Evolutionary conservation across 371 early-diverging fungal species (phyloP), one percentile per base, ranked within the genome.

Genomic region (Conidiobolus incongruus): DNA sequence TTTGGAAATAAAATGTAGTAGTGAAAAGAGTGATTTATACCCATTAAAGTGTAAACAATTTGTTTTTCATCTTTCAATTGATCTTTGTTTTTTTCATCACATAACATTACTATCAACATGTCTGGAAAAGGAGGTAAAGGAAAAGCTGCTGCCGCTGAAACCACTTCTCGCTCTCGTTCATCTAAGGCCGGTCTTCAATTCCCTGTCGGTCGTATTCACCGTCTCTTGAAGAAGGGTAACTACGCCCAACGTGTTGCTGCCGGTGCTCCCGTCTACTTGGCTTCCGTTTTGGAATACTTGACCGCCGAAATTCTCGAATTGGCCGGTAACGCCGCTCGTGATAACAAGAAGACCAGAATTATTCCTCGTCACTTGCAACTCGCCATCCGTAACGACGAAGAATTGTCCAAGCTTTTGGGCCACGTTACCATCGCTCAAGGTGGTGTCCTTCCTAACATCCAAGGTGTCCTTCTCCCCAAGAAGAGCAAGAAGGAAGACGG

Each of bases 171-270:
- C 55, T 64, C 70, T 45, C 66, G 79, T 54, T 86, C 87, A 24
- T 52, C 73, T 53, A 77, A 79, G 62, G 83, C 84, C 52, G 85
- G 85, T 64, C 77, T 83, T 52, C 82, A 86, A 60, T 90, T 90
- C 78, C 94, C 94, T 50, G 89, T 86, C 53, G 89, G 87, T 61
- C 88, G 94, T 81, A 77, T 93, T 58, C 90, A 90, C 65, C 82
- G 91, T 74, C 76, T 81, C 46, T 69, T 93, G 49, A 80, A 89
- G 59, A 81, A 81, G 66, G 89, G 90, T 51, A 88, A 87, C 80
- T 89, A 90, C 60, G 87, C 89, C 49, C 84, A 81, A 61, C 82
- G 89, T 70, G 76, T 89, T 46, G 87, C 85, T 65, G 84, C 86
- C 52, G 81, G 85, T 66, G 87, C 90, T 45, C 88, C 88, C 55